phyloP scores from a whole-genome alignment of 1,284 basidiomycete species.

The Schizophyllum amplum region DNA sequence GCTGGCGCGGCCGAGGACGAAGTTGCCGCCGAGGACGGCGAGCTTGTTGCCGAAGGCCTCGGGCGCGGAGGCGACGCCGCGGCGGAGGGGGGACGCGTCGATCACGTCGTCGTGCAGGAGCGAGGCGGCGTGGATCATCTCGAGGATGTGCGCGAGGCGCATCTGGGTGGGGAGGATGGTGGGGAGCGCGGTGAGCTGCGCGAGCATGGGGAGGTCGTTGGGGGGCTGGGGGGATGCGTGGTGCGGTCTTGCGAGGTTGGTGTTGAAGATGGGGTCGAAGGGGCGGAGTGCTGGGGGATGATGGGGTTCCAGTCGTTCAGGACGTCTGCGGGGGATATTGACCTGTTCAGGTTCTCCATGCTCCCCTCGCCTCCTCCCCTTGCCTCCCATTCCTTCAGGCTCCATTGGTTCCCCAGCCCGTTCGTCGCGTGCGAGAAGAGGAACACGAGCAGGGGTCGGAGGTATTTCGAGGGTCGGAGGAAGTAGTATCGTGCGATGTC shows the following conservation, averaged over 20 bases:
- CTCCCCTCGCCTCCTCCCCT: slow-evolving; percentile 46
- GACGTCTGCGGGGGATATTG: slow-evolving; percentile 65
- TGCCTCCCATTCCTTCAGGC: slow-evolving; percentile 33
- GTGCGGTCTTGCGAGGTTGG: slow-evolving; percentile 21
- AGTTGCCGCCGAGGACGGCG: slow-evolving; percentile 91
- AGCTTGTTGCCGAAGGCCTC: slow-evolving; percentile 93
- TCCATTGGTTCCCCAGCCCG: slow-evolving; percentile 67
- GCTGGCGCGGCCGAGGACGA: slow-evolving; percentile 87
- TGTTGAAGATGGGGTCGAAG: slow-evolving; percentile 33
- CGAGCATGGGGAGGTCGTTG: slow-evolving; percentile 12
- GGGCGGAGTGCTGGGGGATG: slow-evolving; percentile 59
- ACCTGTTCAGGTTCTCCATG: slow-evolving; percentile 50
- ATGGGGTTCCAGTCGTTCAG: slow-evolving; percentile 82
- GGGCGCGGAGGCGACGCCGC: slow-evolving; percentile 81
- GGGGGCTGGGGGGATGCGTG: slow-evolving; percentile 17
- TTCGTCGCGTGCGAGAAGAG: slow-evolving; percentile 92
- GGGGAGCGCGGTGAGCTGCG: slow-evolving; percentile 26
- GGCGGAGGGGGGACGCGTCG: slow-evolving; percentile 77
- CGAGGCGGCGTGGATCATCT: slow-evolving; percentile 98
- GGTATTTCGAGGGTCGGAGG: slow-evolving; percentile 80
- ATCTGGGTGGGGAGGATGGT: slow-evolving; percentile 77
- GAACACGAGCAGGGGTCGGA: slow-evolving; percentile 86
- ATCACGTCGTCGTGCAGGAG: slow-evolving; percentile 95
- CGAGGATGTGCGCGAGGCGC: slow-evolving; percentile 91
- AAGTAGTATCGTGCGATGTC: slow-evolving; percentile 94